phyloP scores from a whole-genome alignment of 73 alveolate species.

The Blepharisma stoltei region DNA sequence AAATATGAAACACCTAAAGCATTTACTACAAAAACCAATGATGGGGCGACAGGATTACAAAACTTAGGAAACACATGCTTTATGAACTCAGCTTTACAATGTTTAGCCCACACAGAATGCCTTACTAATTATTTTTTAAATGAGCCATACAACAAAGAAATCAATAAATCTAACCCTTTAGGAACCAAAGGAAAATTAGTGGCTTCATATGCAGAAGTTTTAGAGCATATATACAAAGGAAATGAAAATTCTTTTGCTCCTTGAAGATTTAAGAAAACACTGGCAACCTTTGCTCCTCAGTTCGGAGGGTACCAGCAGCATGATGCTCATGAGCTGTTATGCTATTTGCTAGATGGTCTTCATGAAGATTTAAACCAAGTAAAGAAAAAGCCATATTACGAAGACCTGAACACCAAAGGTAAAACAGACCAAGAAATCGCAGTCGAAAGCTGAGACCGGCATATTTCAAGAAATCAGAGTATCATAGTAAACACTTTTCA shows the following conservation, averaged over 20 bases:
- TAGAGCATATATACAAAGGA: constrained; percentile 52
- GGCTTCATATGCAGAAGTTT: constrained; percentile 56
- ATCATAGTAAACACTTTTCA: constrained; percentile 88
- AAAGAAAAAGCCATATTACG: constrained; percentile 81
- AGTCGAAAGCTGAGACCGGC: constrained; percentile 80
- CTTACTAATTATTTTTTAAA: constrained; percentile 2
- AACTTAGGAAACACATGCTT: constrained; percentile 92
- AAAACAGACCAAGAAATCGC: constrained; percentile 85
- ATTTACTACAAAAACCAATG: constrained; percentile 33
- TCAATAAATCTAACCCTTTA: constrained; percentile 84
- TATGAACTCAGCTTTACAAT: constrained; percentile 38
- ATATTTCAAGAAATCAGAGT: constrained; percentile 86
- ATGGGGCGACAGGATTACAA: constrained; percentile 69
- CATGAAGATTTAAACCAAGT: constrained; percentile 96
- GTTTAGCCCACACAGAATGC: constrained; percentile 32
- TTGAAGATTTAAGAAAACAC: constrained; percentile 44
- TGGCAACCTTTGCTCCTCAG: constrained; percentile 46
- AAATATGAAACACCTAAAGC: not conserved
- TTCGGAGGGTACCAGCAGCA: constrained; percentile 82
- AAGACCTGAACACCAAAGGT: constrained; percentile 57
- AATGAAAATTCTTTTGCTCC: constrained; percentile 46
- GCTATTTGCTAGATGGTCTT: constrained; percentile 90
- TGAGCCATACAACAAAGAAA: constrained; percentile 42
- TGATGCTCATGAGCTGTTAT: constrained; percentile 90
- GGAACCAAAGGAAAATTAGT: constrained; percentile 86